phyloP scores from a whole-genome alignment of 2,329 filamentous ascomycete genomes.

The Verticillium isaacii region DNA sequence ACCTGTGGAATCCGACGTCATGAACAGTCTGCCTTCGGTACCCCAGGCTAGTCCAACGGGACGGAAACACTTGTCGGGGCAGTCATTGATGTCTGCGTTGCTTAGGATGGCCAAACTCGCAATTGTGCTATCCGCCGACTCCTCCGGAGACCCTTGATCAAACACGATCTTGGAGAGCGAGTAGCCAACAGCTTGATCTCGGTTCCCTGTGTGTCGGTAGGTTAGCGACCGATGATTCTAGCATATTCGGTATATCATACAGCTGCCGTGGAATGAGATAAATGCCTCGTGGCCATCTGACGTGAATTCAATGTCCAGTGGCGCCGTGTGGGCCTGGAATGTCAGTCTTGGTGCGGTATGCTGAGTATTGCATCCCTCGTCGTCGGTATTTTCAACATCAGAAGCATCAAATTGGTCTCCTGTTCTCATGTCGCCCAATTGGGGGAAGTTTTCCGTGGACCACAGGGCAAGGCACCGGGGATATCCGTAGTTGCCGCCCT shows the following conservation, averaged over 20 bases:
- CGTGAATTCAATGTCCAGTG: slow-evolving; percentile 61
- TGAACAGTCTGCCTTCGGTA: slow-evolving; percentile 40
- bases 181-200: slow-evolving; percentile 38
- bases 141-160: slow-evolving; percentile 31
- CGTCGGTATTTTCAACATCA: slow-evolving; percentile 7
- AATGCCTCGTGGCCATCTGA: slow-evolving; percentile 48
- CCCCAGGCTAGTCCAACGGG: slow-evolving; percentile 42
- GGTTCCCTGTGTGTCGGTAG: slow-evolving; percentile 28
- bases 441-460: slow-evolving; percentile 38
- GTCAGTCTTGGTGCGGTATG: slow-evolving; percentile 45
- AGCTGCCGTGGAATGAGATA: slow-evolving; percentile 61
- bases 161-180: slow-evolving; percentile 37
- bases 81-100: slow-evolving; percentile 44
- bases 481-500: slow-evolving; percentile 62
- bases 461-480: slow-evolving; percentile 65
- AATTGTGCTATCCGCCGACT: slow-evolving; percentile 33
- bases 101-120: slow-evolving; percentile 47
- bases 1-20: slow-evolving; percentile 48
- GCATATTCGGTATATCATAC: slow-evolving; percentile 29
- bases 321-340: slow-evolving; percentile 58
- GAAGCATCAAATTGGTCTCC: slow-evolving; percentile 43
- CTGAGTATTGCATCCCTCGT: neutral
- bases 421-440: slow-evolving; percentile 31
- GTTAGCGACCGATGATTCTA: neutral
- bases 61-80: slow-evolving; percentile 45